Percentiles rank a stretch among this genome's conserved stretches.
phyloP scores from a whole-genome alignment of 2,329 filamentous ascomycete species.

The Chaetothyriales sp. region DNA sequence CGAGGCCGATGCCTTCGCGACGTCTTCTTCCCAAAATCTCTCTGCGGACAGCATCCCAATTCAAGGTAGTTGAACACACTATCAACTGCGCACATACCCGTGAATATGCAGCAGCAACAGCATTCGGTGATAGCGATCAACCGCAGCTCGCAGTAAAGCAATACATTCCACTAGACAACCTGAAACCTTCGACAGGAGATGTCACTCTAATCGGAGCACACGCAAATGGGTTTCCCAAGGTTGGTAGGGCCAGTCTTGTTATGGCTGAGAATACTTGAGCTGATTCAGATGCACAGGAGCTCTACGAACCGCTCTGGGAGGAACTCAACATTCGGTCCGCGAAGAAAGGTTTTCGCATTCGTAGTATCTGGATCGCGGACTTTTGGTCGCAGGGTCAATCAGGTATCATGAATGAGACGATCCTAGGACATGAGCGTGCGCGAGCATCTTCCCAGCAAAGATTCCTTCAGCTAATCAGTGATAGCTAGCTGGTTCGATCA shows the following conservation, averaged over 20 bases:
- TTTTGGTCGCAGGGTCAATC: constrained; percentile 72
- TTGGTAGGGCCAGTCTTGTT: constrained; percentile 11
- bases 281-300: constrained; percentile 41
- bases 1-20: no score
- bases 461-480: constrained; percentile 35
- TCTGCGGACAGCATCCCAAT: constrained; percentile 16
- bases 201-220: constrained; percentile 76
- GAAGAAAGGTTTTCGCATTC: constrained; percentile 50
- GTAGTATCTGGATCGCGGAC: constrained; percentile 80
- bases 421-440: constrained; percentile 68
- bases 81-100: constrained; percentile 36
- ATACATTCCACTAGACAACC: constrained; percentile 47
- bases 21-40: not conserved
- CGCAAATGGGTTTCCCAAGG: constrained; percentile 83
- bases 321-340: constrained; percentile 51
- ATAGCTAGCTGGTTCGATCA: constrained; percentile 61
- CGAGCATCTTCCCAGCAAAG: not conserved
- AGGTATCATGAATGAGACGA: constrained; percentile 57
- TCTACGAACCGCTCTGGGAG: constrained; percentile 87
- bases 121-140: constrained; percentile 53
- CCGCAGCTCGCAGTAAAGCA: constrained; percentile 69
- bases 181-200: constrained; percentile 50
- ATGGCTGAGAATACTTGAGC: constrained; percentile 27
- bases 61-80: constrained; percentile 33
- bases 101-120: constrained; percentile 29